These are phyloP conservation scores for Periconia macrospinosa DNA, from an alignment of 2,329 filamentous ascomycete genomes.

Conservation along the genomic window DNA sequence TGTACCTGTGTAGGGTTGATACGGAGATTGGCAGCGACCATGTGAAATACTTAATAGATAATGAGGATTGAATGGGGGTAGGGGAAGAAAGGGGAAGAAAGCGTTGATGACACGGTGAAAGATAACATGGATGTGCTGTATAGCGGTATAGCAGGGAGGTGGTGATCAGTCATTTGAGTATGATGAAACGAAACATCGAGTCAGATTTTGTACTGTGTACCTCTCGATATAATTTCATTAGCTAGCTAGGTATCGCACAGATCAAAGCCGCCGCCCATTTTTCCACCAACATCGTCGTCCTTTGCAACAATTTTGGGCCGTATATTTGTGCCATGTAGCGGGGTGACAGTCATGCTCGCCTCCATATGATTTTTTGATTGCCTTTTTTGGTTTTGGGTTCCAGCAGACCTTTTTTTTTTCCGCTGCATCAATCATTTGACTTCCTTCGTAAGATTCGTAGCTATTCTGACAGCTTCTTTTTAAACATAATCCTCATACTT, in stretches of 20 bases:
- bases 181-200: too few relatives aligned
- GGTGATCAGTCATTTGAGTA: too few relatives aligned
- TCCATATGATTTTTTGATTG: neutral
- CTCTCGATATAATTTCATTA: too few relatives aligned
- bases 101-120: too few relatives aligned
- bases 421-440: neutral
- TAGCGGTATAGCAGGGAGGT: too few relatives aligned
- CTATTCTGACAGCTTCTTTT: neutral
- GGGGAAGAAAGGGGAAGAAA: too few relatives aligned
- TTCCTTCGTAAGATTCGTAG: conserved; percentile 8
- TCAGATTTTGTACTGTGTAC: too few relatives aligned
- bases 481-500: conserved; percentile 1
- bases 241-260: neutral
- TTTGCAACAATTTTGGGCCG: neutral
- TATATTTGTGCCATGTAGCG: neutral
- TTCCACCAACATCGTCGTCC: neutral
- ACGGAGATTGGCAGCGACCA: too few relatives aligned
- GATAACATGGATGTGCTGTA: too few relatives aligned
- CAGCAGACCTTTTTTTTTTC: neutral
- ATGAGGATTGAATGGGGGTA: too few relatives aligned
- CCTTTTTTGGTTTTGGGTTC: neutral
- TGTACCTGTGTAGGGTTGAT: too few relatives aligned
- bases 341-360: neutral
- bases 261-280: neutral
- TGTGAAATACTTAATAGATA: too few relatives aligned